Percentiles rank a stretch among this genome's conserved stretches.
Evolutionary conservation across 805 yeast genomes (phyloP).

Genomic region (Cyberlindnera xishuangbannaensis): DNA sequence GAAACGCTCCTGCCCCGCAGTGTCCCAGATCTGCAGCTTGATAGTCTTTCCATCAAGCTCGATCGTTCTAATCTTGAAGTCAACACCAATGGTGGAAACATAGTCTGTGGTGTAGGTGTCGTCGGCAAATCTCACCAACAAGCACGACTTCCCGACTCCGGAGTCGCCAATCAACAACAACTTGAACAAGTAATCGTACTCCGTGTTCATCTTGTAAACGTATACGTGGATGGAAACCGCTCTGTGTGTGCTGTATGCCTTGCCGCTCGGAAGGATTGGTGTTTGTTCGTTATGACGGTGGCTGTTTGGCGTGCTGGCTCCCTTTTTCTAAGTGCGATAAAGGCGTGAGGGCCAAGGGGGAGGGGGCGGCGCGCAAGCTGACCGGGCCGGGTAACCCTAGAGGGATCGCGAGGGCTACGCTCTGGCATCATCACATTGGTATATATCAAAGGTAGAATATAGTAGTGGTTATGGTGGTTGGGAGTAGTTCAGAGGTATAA

Average conservation of each 20-base stretch:
- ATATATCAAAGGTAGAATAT: too few relatives aligned
- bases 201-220: slow-evolving; percentile 72
- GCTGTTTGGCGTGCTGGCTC: not conserved
- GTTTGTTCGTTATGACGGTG: not conserved
- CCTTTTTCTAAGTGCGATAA: slow-evolving; percentile 5
- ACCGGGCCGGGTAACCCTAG: slow-evolving; percentile 2
- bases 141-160: slow-evolving; percentile 97
- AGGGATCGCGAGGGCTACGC: too few relatives aligned
- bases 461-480: too few relatives aligned
- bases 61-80: slow-evolving; percentile 81
- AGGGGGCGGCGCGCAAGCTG: not conserved
- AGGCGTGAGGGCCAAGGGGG: too few relatives aligned
- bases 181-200: slow-evolving; percentile 97
- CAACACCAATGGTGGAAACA: slow-evolving; percentile 97
- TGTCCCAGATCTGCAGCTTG: slow-evolving; percentile 98
- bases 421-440: too few relatives aligned
- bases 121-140: slow-evolving; percentile 91
- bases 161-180: slow-evolving; percentile 95
- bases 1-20: slow-evolving; percentile 98
- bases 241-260: too few relatives aligned
- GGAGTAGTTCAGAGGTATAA: too few relatives aligned
- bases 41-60: slow-evolving; percentile 96
- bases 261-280: too few relatives aligned
- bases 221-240: too few relatives aligned
- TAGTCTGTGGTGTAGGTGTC: slow-evolving; percentile 96